Base-by-base conservation (phyloP, 768 basidiomycete species). In the Cyathus striatus region DNA sequence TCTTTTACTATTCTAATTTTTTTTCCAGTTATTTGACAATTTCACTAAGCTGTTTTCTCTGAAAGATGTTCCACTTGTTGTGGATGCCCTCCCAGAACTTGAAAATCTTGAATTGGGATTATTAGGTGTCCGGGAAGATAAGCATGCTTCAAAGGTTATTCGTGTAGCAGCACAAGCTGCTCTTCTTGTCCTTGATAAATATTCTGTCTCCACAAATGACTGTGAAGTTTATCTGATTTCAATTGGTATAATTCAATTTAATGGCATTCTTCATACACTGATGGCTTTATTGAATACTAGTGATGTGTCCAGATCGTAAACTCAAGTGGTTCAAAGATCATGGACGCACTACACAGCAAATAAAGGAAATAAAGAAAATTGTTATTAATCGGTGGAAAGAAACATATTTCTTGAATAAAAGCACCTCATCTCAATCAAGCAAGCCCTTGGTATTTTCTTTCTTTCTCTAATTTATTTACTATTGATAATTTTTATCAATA, bases 291-390 rank as follows among this genome's bases (percentile, higher is more conserved):
- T 22, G 10, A 42, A 14, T 18, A n/a, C n/a, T 36, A 56, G 57
- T 50, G n/a, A 54, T 58, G 55, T 53, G 57, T 17, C 57, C 55
- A 0, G 40, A 57, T 20, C 41, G 38, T 23, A 59, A 55, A 42
- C 6, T 53, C 5, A 27, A 49, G 20, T 54, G 56, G 51, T 55
- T 58, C 41, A 12, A 22, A n/a, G 39, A 40, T 16, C 7, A 26
- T n/a, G 26, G 26, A n/a, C 16, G 2, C 22, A 24, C 20, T 23
- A 10, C 39, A 23, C 14, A 21, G n/a, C 13, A 27, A 21, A 24
- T 40, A 22, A 1, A 27, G 16, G 14, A 21, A 27, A 40, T 40
- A 5, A 13, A 25, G 13, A 20, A 40, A 6, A 14, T 40, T n/a
- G 39, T 40, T 23, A 13, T 40, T 14, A 27, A 40, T 5, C 20